Conservation (phyloP, 1,284 basidiomycete genomes). For the Pseudozyma hubeiensis region DNA sequence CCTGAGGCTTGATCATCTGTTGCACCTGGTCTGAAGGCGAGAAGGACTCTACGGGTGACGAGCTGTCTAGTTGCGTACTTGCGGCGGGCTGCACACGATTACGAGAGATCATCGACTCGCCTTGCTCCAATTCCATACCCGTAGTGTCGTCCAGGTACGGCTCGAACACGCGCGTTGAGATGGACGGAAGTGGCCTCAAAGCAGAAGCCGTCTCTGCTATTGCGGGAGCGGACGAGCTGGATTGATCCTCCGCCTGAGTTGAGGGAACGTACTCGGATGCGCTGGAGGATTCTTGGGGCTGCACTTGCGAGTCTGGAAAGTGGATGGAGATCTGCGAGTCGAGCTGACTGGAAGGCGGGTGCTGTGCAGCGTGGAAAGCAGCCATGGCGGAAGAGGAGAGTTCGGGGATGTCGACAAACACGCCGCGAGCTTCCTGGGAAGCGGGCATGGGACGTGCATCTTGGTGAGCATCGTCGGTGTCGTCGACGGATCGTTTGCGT, state of each 20-base stretch:
- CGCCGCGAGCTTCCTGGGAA: slow-evolving; percentile 3
- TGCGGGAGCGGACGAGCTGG: neutral
- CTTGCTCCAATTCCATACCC: slow-evolving; percentile 30
- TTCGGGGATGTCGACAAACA: slow-evolving; percentile 27
- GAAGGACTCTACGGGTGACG: slow-evolving; percentile 43
- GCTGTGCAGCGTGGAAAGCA: slow-evolving; percentile 18
- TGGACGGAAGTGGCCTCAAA: slow-evolving; percentile 21
- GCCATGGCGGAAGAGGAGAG: slow-evolving; percentile 38
- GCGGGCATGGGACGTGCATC: neutral
- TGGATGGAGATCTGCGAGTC: slow-evolving; percentile 28
- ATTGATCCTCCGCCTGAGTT: slow-evolving; percentile 10
- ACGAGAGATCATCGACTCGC: slow-evolving; percentile 10
- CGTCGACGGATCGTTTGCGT: slow-evolving; percentile 18
- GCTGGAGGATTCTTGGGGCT: slow-evolving; percentile 5
- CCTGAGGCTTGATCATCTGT: slow-evolving; percentile 7
- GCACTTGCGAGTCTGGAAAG: slow-evolving; percentile 7
- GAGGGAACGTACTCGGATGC: slow-evolving; percentile 28
- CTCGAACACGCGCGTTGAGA: slow-evolving; percentile 31
- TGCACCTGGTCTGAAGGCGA: slow-evolving; percentile 17
- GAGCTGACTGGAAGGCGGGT: slow-evolving; percentile 6
- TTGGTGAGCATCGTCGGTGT: neutral
- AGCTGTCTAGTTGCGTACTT: neutral
- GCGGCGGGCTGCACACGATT: neutral
- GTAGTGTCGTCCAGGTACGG: slow-evolving; percentile 45
- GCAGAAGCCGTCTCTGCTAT: neutral